Base-by-base conservation (phyloP, 805 yeast genomes). In the Metschnikowia kunwiensis region DNA sequence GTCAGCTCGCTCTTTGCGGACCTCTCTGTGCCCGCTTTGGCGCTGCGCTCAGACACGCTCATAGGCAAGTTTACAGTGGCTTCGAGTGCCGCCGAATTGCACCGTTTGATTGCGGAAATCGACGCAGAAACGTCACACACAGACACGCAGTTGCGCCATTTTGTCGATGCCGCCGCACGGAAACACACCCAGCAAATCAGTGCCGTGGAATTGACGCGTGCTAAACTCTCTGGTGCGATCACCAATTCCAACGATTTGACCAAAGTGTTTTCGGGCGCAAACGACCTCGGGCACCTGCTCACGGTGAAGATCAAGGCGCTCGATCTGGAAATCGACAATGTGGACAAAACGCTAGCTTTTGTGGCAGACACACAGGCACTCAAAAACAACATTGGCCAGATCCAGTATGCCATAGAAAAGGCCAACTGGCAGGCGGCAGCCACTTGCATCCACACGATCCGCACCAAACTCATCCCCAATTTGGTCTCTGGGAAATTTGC, bases 361-460 rank as follows among this genome's bases (percentile, higher is more conserved):
- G 91, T 86, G 3, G 67, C 72, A 24, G 65, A 80, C 41, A 82
- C 85, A 1, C 79, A 81, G 42, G 58, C 70, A n/a, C 63, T 91
- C 42, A 83, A 83, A 51, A 70, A 71, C 21, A 77, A 79, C 47
- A 72, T 91, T 8, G 68, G 74, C 27, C 78, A 79, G 36, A 82
- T 86, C 5, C 65, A 78, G 50, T 74, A 75, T 32, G 85, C 95
- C 5, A 71, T 91, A 35, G 81, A 77, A 23, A 74, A 75, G 21
- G 60, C 73, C 20, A 77, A 86, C 48, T 87, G 93, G 85, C 76
- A 74, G 19, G 56, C 75, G n/a, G 96, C 95, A 1, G 91, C 96
- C 0, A 65, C 65, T 36, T 74, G 87, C 12, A 82, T 88, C 4
- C 47, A 58, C 36, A 57, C 58, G 7, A 58, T 68, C 24, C 55